Conservation (phyloP, 2,329 filamentous ascomycete genomes). For the Aspergillus sp. region DNA sequence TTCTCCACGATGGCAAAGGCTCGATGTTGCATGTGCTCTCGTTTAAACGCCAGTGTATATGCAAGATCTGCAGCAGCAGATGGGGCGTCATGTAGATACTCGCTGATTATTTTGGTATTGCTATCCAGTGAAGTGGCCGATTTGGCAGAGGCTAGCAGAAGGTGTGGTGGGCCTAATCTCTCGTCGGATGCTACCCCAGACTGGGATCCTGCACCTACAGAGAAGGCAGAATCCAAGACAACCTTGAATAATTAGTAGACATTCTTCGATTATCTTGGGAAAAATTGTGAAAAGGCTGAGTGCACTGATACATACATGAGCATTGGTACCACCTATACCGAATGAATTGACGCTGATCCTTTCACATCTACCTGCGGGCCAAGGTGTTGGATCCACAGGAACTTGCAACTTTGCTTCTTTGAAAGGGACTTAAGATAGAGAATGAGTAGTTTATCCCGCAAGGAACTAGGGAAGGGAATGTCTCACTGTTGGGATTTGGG, state of each 20-base stretch:
- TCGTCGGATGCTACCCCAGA: no score
- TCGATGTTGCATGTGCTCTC: constrained; percentile 19
- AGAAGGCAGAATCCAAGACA: constrained; percentile 15
- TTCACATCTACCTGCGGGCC: constrained; percentile 26
- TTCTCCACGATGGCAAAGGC: constrained; percentile 13
- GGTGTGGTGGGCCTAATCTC: no score
- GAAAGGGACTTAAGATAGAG: constrained; percentile 16
- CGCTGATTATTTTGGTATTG: constrained; percentile 8
- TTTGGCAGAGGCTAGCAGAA: background rate
- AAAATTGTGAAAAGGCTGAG: no score
- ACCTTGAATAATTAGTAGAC: background rate
- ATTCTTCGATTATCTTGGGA: background rate
- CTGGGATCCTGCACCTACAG: no score
- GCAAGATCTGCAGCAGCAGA: constrained; percentile 13
- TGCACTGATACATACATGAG: constrained; percentile 17
- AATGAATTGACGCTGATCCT: constrained; percentile 38
- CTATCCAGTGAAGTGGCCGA: constrained; percentile 6
- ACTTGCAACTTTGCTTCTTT: constrained; percentile 19
- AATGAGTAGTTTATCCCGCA: background rate
- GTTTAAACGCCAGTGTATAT: constrained; percentile 18
- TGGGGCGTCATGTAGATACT: constrained; percentile 11
- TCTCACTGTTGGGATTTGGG: constrained; percentile 28
- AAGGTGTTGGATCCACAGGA: constrained; percentile 21
- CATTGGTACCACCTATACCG: constrained; percentile 33
- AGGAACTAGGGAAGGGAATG: background rate